A percentile compares a stretch with the other conserved stretches of the same genome.
phyloP scores from a whole-genome alignment of 2,329 filamentous ascomycete genomes.

The Colletotrichum liaoningense region DNA sequence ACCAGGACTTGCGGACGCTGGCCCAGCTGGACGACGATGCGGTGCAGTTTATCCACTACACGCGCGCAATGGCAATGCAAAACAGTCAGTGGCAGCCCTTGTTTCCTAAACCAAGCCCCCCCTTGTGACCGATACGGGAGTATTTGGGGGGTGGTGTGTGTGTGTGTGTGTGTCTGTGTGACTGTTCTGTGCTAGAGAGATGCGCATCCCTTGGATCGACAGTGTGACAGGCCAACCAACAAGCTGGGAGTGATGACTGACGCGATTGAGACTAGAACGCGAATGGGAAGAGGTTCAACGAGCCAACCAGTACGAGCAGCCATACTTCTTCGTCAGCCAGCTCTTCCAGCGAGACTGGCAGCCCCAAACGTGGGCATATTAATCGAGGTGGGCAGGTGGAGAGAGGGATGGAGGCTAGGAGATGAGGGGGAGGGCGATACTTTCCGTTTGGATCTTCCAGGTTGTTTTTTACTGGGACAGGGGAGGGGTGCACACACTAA shows the following conservation, averaged over 20 bases:
- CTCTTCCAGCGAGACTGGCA: conserved; percentile 68
- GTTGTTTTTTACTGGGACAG: not conserved
- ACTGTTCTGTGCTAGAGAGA: no score
- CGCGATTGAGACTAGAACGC: conserved; percentile 43
- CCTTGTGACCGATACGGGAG: not conserved
- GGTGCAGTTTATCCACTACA: conserved; percentile 60
- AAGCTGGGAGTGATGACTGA: conserved; percentile 36
- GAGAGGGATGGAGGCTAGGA: not conserved
- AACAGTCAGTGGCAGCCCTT: conserved; percentile 55
- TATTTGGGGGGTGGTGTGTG: not conserved
- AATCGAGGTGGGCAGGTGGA: conserved; percentile 15
- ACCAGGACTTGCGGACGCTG: conserved; percentile 62
- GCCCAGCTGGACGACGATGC: conserved; percentile 62
- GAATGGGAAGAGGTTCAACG: conserved; percentile 60
- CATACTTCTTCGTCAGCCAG: conserved; percentile 71
- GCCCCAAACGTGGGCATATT: conserved; percentile 44
- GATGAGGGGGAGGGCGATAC: not conserved
- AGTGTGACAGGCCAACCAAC: not conserved
- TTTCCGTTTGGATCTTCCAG: not conserved
- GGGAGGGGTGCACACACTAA: conserved; percentile 22
- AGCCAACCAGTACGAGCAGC: conserved; percentile 60
- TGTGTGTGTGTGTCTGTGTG: not conserved
- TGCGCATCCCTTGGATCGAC: not conserved
- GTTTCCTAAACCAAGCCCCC: not conserved
- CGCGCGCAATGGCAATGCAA: conserved; percentile 54